These are phyloP conservation scores for Pezicula carpinea DNA, from an alignment of 2,329 filamentous ascomycete genomes.

Conservation along the genomic window DNA sequence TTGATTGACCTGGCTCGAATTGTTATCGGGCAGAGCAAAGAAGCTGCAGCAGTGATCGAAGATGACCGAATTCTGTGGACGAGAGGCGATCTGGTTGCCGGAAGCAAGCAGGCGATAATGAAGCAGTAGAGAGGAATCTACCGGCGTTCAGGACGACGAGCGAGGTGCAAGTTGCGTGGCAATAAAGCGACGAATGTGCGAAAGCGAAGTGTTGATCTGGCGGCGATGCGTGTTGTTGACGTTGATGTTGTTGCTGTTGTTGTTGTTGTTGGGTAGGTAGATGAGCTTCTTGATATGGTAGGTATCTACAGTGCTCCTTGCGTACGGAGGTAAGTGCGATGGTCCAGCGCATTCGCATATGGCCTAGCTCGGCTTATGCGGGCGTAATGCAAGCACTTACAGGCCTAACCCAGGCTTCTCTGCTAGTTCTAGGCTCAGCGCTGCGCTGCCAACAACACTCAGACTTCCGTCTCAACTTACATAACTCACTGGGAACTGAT, in stretches of 20 bases:
- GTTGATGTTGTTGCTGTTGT: slow-evolving; percentile 3
- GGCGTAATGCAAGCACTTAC: too few relatives aligned
- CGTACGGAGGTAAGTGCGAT: too few relatives aligned
- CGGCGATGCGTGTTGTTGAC: neutral
- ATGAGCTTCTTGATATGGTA: neutral
- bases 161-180: slow-evolving; percentile 11
- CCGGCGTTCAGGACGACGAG: slow-evolving; percentile 10
- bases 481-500: too few relatives aligned
- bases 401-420: too few relatives aligned
- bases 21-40: slow-evolving; percentile 21
- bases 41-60: slow-evolving; percentile 19
- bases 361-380: too few relatives aligned
- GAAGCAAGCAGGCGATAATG: slow-evolving; percentile 10
- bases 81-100: slow-evolving; percentile 9
- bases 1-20: slow-evolving; percentile 11
- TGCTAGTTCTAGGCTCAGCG: neutral
- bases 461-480: too few relatives aligned
- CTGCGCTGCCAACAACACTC: neutral
- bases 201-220: slow-evolving; percentile 10
- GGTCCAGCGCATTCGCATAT: neutral
- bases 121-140: slow-evolving; percentile 22
- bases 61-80: slow-evolving; percentile 12
- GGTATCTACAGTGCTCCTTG: neutral
- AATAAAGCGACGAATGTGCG: slow-evolving; percentile 16
- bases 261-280: slow-evolving; percentile 2